Evolutionary conservation across 441 rosid genomes (phyloP), one percentile per base, ranked within the genome.

Genomic region (Breynia disticha): DNA sequence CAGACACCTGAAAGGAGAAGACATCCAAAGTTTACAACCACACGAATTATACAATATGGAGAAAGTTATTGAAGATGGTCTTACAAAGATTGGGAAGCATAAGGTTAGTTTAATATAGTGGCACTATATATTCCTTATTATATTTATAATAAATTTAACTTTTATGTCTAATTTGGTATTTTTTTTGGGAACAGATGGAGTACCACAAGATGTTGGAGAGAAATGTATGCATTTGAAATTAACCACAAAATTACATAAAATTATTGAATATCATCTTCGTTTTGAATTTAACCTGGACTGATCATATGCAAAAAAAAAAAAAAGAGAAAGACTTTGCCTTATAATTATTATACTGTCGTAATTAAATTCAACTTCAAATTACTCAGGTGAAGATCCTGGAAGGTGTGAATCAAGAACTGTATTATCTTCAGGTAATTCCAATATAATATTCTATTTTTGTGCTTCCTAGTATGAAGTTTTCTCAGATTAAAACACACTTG

Each of bases 1-100:
- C 56, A 91, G 98, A 81, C 94, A 87, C 61, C 56, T 86, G 71
- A 88, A 78, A 51, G 97, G 95, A 7, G 82, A 86, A 53, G 94
- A 91, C 57, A 72, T 91, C 57, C 64, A 77, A 41, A 83, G 94
- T 62, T 66, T 87, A 74, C 71, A 77, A 67, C 64, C 68, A 59
- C 76, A 67, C 52, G 90, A 87, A 65, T 66, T 90, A 45, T 67
- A 75, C 69, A 71, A 63, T 47, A 51, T 90, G 44, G 95, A 90
- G 69, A 82, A 80, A 19, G 83, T 73, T 49, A 77, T 90, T 13
- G 83, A 87, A 51, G 73, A 70, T 46, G 96, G 98, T 56, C 86
- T 85, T 20, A 49, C 72, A 17, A 47, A 61, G 49, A 48, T 85
- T 62, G 83, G 93, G 22, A 72, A 74, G 15, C 73, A 70, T 32